These are phyloP conservation scores for Rhodotorula sp. DNA, from an alignment of 1,284 basidiomycete species.

Conservation along the genomic window DNA sequence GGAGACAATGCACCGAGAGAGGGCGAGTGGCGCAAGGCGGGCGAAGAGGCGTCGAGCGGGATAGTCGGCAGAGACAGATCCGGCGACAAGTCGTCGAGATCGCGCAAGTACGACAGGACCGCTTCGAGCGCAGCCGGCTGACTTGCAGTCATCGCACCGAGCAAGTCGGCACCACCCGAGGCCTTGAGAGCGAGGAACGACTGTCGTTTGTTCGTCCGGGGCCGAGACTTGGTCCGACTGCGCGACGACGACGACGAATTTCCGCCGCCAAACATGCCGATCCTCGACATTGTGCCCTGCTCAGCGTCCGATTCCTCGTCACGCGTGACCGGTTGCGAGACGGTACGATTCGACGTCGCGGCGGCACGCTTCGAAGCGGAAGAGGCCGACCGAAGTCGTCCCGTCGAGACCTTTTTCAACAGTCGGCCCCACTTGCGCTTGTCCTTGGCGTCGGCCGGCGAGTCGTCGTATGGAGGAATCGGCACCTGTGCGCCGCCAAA, in stretches of 20 bases:
- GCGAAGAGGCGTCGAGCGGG: conserved; percentile 9
- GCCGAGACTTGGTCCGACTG: neutral
- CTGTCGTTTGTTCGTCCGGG: conserved; percentile 8
- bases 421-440: conserved; percentile 25
- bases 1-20: conserved; percentile 24
- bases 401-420: conserved; percentile 34
- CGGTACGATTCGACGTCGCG: conserved; percentile 16
- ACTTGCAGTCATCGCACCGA: neutral
- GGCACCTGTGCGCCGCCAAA: neutral
- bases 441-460: neutral
- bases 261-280: conserved; percentile 15
- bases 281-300: neutral
- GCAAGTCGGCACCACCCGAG: neutral
- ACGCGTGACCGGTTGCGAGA: conserved; percentile 28
- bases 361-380: conserved; percentile 4
- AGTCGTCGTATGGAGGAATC: neutral
- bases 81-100: conserved; percentile 77
- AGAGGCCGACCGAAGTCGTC: conserved; percentile 11
- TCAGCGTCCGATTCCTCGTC: conserved; percentile 21
- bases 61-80: conserved; percentile 18
- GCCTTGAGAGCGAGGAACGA: conserved; percentile 38
- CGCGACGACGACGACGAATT: neutral
- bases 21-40: conserved; percentile 19
- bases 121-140: conserved; percentile 66
- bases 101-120: conserved; percentile 89